Evolutionary conservation across 495 filamentous ascomycete species (phyloP).

Genomic region (Aspergillus bridgeri): DNA sequence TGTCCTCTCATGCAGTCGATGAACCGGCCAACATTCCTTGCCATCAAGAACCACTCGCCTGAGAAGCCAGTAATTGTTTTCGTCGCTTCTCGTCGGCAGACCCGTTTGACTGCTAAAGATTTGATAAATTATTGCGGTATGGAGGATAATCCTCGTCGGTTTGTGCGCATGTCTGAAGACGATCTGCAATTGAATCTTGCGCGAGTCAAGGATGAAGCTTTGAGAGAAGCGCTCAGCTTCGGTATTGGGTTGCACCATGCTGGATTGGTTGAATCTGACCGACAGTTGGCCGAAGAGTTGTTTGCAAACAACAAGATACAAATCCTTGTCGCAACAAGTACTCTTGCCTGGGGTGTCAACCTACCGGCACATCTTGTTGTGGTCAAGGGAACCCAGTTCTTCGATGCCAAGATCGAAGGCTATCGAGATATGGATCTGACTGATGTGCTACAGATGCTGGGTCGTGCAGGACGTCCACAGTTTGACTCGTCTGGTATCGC

Average conservation of each 20-base stretch:
- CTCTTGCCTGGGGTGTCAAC: constrained; percentile 97
- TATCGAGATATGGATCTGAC: constrained; percentile 99
- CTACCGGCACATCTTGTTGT: constrained; percentile 95
- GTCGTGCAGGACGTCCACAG: constrained; percentile 90
- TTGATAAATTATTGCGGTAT: constrained; percentile 96
- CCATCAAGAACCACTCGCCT: constrained; percentile 92
- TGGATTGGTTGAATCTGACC: constrained; percentile 90
- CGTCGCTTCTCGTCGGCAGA: constrained; percentile 93
- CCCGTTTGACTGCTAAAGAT: constrained; percentile 89
- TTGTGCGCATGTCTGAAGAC: constrained; percentile 90
- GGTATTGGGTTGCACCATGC: constrained; percentile 97
- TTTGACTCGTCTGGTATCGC: constrained; percentile 96
- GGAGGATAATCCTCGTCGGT: constrained; percentile 94
- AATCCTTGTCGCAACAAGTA: constrained; percentile 93
- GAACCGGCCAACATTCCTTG: constrained; percentile 96
- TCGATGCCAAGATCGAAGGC: constrained; percentile 95
- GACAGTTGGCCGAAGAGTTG: constrained; percentile 86
- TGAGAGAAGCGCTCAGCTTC: constrained; percentile 89
- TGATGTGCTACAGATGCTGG: constrained; percentile 97
- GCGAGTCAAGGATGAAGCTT: constrained; percentile 85
- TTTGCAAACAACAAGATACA: constrained; percentile 99
- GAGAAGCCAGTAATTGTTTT: constrained; percentile 98
- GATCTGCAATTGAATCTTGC: constrained; percentile 80
- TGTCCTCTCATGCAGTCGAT: constrained; percentile 98
- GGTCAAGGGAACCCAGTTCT: constrained; percentile 97